Evolutionary conservation across 805 yeast genomes (phyloP).

Genomic region (Blastobotrys terrestris): DNA sequence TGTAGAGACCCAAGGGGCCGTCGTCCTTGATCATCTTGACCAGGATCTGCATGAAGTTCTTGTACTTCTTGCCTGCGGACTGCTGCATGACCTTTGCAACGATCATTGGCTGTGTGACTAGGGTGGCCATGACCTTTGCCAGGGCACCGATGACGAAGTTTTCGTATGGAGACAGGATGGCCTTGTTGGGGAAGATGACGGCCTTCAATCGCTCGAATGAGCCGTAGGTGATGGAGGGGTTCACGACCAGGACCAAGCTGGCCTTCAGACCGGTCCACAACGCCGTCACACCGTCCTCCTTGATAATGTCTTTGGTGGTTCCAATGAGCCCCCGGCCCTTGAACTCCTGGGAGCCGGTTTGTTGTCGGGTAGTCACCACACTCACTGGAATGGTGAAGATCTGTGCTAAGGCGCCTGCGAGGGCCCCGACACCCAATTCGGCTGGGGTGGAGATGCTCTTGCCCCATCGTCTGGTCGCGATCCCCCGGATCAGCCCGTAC

Average conservation of each 20-base stretch:
- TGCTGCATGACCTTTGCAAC: conserved; percentile 81
- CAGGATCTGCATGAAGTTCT: conserved; percentile 59
- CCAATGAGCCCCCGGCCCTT: conserved; percentile 31
- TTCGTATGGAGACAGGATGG: conserved; percentile 51
- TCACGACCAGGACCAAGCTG: conserved; percentile 65
- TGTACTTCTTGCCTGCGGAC: conserved; percentile 38
- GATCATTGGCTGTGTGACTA: conserved; percentile 78
- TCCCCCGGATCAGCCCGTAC: conserved; percentile 61
- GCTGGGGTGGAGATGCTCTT: conserved; percentile 45
- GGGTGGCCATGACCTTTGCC: conserved; percentile 73
- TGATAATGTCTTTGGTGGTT: conserved; percentile 46
- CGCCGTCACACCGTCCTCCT: conserved; percentile 61
- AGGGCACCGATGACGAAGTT: conserved; percentile 70
- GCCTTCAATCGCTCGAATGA: conserved; percentile 63
- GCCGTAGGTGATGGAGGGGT: conserved; percentile 85
- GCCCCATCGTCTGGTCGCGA: conserved; percentile 12
- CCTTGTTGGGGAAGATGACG: conserved; percentile 37
- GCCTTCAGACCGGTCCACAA: conserved; percentile 84
- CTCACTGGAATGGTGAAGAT: conserved; percentile 75
- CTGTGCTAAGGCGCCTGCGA: conserved; percentile 79
- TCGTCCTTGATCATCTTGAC: conserved; percentile 55
- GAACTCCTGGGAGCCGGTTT: conserved; percentile 24
- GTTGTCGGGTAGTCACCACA: conserved; percentile 61
- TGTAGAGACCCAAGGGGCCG: conserved; percentile 61
- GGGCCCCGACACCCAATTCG: conserved; percentile 68